A percentile compares a stretch with the other conserved stretches of the same genome.
These are phyloP conservation scores for Rhynchospora pubera DNA, from an alignment of 176 grass and related monocot genomes.

Conservation along the genomic window DNA sequence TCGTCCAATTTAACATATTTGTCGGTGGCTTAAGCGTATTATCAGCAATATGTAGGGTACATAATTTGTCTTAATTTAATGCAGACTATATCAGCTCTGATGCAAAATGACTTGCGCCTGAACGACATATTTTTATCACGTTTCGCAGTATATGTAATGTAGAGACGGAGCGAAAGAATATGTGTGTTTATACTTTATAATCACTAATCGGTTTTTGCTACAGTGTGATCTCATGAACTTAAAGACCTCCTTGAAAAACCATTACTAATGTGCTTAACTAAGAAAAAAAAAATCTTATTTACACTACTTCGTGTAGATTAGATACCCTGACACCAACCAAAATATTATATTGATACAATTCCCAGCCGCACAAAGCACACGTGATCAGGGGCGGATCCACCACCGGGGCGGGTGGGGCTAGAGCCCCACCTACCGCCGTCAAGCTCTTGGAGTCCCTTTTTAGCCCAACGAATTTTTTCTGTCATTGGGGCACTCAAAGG, in stretches of 20 bases:
- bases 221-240: not conserved
- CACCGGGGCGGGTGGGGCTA: too few relatives aligned
- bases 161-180: not conserved
- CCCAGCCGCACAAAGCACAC: not conserved
- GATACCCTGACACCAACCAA: too few relatives aligned
- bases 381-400: too few relatives aligned
- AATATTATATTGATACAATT: not conserved
- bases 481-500: too few relatives aligned
- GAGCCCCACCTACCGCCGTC: too few relatives aligned
- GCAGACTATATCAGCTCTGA: not conserved
- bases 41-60: not conserved
- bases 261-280: too few relatives aligned
- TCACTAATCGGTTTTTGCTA: not conserved
- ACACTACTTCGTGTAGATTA: too few relatives aligned
- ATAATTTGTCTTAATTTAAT: not conserved
- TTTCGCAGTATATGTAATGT: not conserved
- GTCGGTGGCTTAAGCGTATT: not conserved
- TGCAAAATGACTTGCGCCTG: not conserved
- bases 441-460: too few relatives aligned
- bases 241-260: not conserved
- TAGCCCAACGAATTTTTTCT: too few relatives aligned
- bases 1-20: too few relatives aligned
- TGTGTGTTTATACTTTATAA: not conserved
- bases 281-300: too few relatives aligned
- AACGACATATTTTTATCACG: not conserved